Base-by-base conservation (phyloP, 257 asterid genomes). In the Scutellaria galericulata region DNA sequence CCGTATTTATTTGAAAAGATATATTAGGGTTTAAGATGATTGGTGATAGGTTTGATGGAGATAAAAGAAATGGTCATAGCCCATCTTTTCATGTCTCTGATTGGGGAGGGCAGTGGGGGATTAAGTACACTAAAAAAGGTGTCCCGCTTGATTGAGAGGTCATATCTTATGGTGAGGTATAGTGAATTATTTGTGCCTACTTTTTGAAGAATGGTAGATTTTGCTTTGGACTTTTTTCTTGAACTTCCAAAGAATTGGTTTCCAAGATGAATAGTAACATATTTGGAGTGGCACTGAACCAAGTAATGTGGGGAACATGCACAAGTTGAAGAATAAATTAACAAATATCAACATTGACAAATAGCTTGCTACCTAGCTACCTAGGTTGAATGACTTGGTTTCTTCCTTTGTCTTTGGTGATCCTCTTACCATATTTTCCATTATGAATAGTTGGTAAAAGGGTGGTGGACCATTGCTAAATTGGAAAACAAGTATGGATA, bases 271-370 rank as follows among this genome's bases (percentile, higher is more conserved):
- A 31, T 68, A 55, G 75, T 39, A 76, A 52, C 55, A 62, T 47
- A 27, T 62, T 31, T 46, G 60, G 63, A 57, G 54, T 47, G 48
- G 70, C 40, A 15, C 24, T 75, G 72, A 74, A 69, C 88, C 82
- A 78, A 58, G 75, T 24, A 83, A 72, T 75, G 88, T 80, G 92
- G 89, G 84, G 83, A 58, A 82, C 96, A 86, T 80, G 87, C 77
- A 79, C 37, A 66, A 74, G 72, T 85, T 83, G 88, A 83, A 86
- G 68, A 54, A 68, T 41, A 24, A 9, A 3, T 9, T 61, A 5
- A 27, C 31, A 14, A 14, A 71, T 22, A 22, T 68, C 41, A 46
- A 75, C 37, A 31, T 31, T 1, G 37, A 51, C 22, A 31, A 24
- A 57, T 52, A 50, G 44, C n/a, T n/a, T n/a, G n/a, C 73, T 7